A percentile compares a stretch with the other conserved stretches of the same genome.
These are phyloP conservation scores for Spizellomyces sp. DNA, from an alignment of 192 early-diverging fungal genomes.

Conservation along the genomic window DNA sequence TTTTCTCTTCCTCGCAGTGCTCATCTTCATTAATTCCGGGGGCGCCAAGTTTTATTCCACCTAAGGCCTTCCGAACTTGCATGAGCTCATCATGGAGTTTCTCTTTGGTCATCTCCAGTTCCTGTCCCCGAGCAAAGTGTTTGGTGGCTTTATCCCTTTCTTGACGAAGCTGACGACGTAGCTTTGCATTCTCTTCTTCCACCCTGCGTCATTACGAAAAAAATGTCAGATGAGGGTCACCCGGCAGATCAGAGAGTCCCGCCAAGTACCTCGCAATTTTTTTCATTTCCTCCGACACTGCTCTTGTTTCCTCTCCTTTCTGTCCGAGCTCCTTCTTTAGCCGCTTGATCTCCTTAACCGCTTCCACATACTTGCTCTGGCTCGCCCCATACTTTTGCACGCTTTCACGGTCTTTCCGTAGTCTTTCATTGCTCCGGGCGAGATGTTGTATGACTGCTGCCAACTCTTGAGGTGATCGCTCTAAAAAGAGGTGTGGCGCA, in stretches of 20 bases:
- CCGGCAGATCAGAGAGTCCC: background rate
- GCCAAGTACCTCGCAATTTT: conserved; percentile 21
- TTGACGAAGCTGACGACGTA: conserved; percentile 30
- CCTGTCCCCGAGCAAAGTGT: conserved; percentile 7
- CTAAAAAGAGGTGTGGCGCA: conserved; percentile 28
- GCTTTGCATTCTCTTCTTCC: conserved; percentile 43
- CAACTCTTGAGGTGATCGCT: conserved; percentile 34
- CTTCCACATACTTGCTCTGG: conserved; percentile 42
- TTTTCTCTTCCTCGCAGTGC: background rate
- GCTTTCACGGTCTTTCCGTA: conserved; percentile 37
- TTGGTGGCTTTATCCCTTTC: conserved; percentile 33
- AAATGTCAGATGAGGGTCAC: background rate
- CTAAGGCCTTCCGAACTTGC: conserved; percentile 12
- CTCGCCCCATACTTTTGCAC: conserved; percentile 22
- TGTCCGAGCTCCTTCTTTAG: conserved; percentile 37
- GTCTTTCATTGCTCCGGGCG: conserved; percentile 26
- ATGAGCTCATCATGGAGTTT: conserved; percentile 26
- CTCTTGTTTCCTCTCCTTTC: conserved; percentile 18
- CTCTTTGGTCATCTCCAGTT: conserved; percentile 33
- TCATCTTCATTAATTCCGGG: background rate
- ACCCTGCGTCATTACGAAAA: conserved; percentile 19
- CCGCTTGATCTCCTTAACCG: conserved; percentile 37
- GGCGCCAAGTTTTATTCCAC: conserved; percentile 9
- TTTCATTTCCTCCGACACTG: conserved; percentile 4
- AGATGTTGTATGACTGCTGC: conserved; percentile 37